These are phyloP conservation scores for Microsporum audouinii DNA, from an alignment of 2,329 filamentous ascomycete genomes.

Conservation along the genomic window DNA sequence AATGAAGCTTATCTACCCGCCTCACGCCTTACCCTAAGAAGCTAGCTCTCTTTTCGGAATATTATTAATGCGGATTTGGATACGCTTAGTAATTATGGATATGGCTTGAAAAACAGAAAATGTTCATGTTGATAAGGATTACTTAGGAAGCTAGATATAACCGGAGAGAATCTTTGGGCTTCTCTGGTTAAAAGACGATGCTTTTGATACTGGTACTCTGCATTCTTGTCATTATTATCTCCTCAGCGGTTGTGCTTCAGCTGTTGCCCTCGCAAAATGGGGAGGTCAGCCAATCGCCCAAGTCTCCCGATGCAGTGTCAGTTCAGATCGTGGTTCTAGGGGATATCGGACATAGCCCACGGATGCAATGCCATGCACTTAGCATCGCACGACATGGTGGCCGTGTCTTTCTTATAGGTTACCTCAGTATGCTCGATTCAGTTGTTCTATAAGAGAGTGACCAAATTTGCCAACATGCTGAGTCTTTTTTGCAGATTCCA, in stretches of 20 bases:
- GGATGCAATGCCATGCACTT: conserved; percentile 96
- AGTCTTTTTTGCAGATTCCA: conserved; percentile 49
- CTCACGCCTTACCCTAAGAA: not conserved
- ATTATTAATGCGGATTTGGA: not conserved
- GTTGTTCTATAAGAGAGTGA: not conserved
- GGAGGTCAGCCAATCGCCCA: not conserved
- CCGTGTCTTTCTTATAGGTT: conserved; percentile 75
- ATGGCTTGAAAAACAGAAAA: no score
- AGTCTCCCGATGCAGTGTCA: not conserved
- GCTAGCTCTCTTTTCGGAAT: not conserved
- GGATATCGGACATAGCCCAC: conserved; percentile 87
- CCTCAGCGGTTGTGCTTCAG: not conserved
- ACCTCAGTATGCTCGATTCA: conserved; percentile 49
- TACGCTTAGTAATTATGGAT: no score
- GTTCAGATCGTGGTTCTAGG: conserved; percentile 68
- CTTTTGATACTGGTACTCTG: not conserved
- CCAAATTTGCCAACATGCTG: not conserved
- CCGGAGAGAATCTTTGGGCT: not conserved
- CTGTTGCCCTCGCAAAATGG: not conserved
- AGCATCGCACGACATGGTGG: conserved; percentile 77
- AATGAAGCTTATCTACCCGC: not conserved
- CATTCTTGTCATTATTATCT: not conserved
- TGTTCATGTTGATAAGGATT: not conserved
- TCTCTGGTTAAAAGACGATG: not conserved
- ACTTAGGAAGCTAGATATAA: not conserved